Percentiles rank a stretch among this genome's conserved stretches.
Conservation (phyloP, 805 yeast species). For the Suhomyces vadensis region DNA sequence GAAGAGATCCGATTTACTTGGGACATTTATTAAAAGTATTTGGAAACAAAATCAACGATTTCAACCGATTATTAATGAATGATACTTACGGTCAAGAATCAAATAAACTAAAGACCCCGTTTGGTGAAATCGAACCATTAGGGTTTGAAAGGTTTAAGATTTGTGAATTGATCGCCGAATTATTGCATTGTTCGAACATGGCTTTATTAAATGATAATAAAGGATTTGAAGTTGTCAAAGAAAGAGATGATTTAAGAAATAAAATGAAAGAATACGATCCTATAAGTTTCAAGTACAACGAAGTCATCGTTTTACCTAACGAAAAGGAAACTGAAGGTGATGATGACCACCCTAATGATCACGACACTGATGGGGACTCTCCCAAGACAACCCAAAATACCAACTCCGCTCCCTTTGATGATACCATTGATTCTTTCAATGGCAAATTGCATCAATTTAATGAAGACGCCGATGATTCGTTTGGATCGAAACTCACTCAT, state of each 20-base stretch:
- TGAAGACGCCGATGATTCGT: constrained; percentile 19
- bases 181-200: constrained; percentile 49
- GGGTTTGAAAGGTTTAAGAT: constrained; percentile 49
- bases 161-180: constrained; percentile 48
- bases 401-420: constrained; percentile 4
- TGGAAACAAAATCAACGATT: constrained; percentile 37
- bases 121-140: constrained; percentile 38
- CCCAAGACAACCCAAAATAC: constrained; percentile 8
- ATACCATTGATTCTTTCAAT: constrained; percentile 26
- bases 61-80: constrained; percentile 36
- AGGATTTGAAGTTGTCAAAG: constrained; percentile 42
- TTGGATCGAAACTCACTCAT: constrained; percentile 17
- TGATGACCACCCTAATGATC: constrained; percentile 11
- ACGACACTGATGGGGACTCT: constrained; percentile 33
- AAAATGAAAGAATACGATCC: constrained; percentile 46
- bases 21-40: constrained; percentile 45
- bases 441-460: constrained; percentile 16
- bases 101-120: constrained; percentile 23
- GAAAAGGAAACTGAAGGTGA: constrained; percentile 16
- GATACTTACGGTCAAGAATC: constrained; percentile 17
- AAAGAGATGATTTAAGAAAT: constrained; percentile 37
- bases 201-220: constrained; percentile 46
- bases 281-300: constrained; percentile 47
- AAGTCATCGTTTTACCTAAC: constrained; percentile 39
- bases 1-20: constrained; percentile 48